Base-by-base conservation (phyloP, 2,329 filamentous ascomycete genomes). In the Calonectria leucothoes region DNA sequence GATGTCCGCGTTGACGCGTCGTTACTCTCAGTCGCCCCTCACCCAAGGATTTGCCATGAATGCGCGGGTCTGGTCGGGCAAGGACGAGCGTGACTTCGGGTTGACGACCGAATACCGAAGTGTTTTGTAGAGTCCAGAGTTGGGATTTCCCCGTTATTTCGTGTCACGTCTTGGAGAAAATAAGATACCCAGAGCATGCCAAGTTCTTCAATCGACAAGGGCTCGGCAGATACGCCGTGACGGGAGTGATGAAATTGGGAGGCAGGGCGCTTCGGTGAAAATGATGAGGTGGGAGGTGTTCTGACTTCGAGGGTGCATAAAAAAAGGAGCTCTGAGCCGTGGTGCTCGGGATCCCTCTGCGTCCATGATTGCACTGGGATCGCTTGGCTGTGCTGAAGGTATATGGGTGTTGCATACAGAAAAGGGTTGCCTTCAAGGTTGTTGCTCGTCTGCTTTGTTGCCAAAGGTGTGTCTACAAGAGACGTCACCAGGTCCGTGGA, bases 1-100 rank as follows among this genome's bases (percentile, higher is more conserved):
- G 63, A 66, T 66, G 74, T 75, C 71, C 71, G 67, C 39, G 73
- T 72, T 75, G 73, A 78, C 59, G 66, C 70, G 59, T 76, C 42
- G 71, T 64, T 49, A 63, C 61, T 64, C 69, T 64, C 27, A 67
- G 57, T 72, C 69, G 52, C 64, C 71, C 51, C 63, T 59, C 69
- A 55, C 57, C 70, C 55, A 63, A 74, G 61, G 51, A 61, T 64
- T 52, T 51, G 49, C 69, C 70, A 55, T 61, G 71, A 45, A 49
- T 59, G 17, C 61, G 57, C 63, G 31, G 66, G 51, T 42, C 52
- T 66, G 49, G 69, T 23, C 57, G 64, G 71, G 74, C 72, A 71
- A 63, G 70, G 73, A 76, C 57, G 70, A 51, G 67, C 52, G 49
- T 66, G 61, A 51, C 39, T 61, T 76, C 66, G 61, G 72, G 70